A percentile compares a stretch with the other conserved stretches of the same genome.
Conservation (phyloP, 495 filamentous ascomycete genomes). For the Neurospora sp. region DNA sequence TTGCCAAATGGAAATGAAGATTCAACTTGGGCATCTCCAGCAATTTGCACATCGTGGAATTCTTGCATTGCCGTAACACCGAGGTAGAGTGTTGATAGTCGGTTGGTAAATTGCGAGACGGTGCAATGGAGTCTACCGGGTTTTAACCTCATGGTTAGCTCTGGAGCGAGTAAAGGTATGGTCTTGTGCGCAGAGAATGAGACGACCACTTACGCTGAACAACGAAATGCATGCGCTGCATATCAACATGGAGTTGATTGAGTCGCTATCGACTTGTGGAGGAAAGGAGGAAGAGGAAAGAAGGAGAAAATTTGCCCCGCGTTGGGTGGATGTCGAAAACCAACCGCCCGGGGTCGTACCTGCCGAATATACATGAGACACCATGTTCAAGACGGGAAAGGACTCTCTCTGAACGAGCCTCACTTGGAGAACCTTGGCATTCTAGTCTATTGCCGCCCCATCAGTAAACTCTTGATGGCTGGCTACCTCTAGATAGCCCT, state of each 20-base stretch:
- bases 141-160: neutral
- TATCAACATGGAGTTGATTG: neutral
- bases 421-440: neutral
- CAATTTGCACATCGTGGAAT: neutral
- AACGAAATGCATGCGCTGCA: neutral
- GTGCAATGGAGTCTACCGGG: neutral
- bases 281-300: neutral
- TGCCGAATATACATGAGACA: neutral
- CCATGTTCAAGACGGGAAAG: neutral
- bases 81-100: neutral
- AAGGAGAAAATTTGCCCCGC: neutral
- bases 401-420: neutral
- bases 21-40: neutral
- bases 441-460: neutral
- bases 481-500: neutral
- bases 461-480: neutral
- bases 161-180: neutral
- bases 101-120: neutral
- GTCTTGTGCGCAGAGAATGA: neutral
- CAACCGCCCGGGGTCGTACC: neutral
- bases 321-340: neutral
- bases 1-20: neutral
- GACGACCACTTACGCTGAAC: neutral
- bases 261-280: neutral
- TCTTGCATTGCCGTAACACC: neutral